Percentiles rank a stretch among this genome's conserved stretches.
These are phyloP conservation scores for Digitaria exilis DNA, from an alignment of 202 grass and related monocot species.

Conservation along the genomic window DNA sequence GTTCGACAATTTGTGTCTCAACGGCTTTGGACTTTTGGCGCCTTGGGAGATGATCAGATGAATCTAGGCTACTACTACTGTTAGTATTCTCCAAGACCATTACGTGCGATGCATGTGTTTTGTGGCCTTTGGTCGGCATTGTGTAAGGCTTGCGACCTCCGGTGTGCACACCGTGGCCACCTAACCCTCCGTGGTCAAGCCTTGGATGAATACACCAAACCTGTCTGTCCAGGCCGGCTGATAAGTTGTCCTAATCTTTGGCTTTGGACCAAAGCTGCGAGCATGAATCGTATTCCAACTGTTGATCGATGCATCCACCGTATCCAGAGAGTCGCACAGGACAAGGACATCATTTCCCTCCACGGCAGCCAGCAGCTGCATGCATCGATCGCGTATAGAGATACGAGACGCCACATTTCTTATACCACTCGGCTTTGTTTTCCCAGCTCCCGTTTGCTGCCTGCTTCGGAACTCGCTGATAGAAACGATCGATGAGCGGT, in stretches of 20 bases:
- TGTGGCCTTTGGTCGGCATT: constrained; percentile 44
- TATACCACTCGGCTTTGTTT: background rate
- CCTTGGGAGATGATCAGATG: background rate
- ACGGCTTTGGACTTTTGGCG: background rate
- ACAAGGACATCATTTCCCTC: constrained; percentile 32
- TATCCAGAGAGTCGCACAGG: constrained; percentile 20
- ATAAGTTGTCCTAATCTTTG: constrained; percentile 40
- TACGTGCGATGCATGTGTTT: constrained; percentile 42
- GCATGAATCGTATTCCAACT: background rate
- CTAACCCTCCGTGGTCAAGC: constrained; percentile 42
- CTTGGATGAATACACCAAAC: constrained; percentile 47
- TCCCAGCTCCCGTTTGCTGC: background rate
- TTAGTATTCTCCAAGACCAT: background rate
- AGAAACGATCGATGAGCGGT: background rate
- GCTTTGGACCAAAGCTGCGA: background rate
- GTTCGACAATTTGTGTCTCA: no score
- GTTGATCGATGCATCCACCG: background rate
- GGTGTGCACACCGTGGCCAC: constrained; percentile 26
- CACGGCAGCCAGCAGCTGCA: background rate
- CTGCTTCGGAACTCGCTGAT: background rate
- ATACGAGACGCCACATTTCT: constrained; percentile 27
- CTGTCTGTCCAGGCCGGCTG: background rate
- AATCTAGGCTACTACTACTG: constrained; percentile 5
- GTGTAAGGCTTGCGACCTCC: constrained; percentile 32
- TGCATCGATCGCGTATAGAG: background rate